phyloP scores from a whole-genome alignment of 371 early-diverging fungal genomes.

The Mortierella sp. region DNA sequence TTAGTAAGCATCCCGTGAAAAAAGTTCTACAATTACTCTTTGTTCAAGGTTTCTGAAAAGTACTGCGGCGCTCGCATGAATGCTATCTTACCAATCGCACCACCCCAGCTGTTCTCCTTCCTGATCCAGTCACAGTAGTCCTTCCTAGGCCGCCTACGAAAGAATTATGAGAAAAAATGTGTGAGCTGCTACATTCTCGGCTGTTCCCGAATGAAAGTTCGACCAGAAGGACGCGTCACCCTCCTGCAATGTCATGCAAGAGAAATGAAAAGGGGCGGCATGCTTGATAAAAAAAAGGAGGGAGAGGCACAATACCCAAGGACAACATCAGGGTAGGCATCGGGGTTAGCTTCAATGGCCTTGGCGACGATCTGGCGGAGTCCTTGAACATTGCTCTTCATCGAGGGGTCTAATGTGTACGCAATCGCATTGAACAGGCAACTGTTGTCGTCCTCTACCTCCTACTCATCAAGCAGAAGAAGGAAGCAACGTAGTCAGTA shows the following conservation, averaged over 20 bases:
- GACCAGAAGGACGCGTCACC: not conserved
- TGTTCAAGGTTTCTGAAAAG: not conserved
- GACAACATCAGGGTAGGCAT: conserved; percentile 42
- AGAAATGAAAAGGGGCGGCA: too few species aligned
- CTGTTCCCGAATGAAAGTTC: not conserved
- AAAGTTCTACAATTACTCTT: too few species aligned
- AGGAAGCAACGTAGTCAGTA: not conserved
- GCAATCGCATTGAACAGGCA: conserved; percentile 55
- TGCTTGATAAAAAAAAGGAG: not conserved
- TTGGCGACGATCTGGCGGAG: conserved; percentile 49
- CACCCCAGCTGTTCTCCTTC: conserved; percentile 69
- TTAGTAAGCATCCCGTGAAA: not conserved
- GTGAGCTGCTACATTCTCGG: not conserved
- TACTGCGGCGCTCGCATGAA: not conserved
- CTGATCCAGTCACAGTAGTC: conserved; percentile 67
- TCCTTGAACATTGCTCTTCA: conserved; percentile 39
- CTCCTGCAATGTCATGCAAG: not conserved
- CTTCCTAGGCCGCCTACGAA: conserved; percentile 39
- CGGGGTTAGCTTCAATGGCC: conserved; percentile 42
- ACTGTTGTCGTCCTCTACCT: conserved; percentile 55
- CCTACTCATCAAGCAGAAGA: conserved; percentile 17
- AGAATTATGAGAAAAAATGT: not conserved
- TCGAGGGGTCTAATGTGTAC: conserved; percentile 44
- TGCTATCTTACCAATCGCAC: conserved; percentile 67
- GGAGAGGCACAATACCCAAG: conserved; percentile 27